Conservation (phyloP, 225 moss, liverwort and hornwort species). For the Pseudisothecium myosuroides region DNA sequence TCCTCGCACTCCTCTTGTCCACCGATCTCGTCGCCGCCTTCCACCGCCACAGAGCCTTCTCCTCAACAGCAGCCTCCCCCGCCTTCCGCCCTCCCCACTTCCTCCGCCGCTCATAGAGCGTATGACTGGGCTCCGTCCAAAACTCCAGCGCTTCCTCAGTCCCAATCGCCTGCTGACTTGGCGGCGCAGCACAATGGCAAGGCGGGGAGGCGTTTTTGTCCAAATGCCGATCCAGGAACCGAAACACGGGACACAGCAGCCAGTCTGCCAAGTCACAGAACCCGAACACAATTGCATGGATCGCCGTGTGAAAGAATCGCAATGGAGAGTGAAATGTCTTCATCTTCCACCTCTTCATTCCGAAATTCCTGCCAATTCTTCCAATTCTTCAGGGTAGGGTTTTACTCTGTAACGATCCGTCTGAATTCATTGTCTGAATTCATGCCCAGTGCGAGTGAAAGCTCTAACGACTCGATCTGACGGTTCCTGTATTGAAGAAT, state of each 20-base stretch:
- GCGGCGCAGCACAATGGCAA: conserved; percentile 18
- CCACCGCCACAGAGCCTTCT: neutral
- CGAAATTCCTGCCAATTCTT: neutral
- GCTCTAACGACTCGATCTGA: neutral
- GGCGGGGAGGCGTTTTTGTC: conserved; percentile 9
- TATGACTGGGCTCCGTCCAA: conserved; percentile 28
- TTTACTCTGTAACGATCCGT: neutral
- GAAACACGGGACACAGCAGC: conserved; percentile 67
- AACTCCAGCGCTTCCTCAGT: neutral
- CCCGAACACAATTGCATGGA: conserved; percentile 42
- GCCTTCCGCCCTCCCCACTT: neutral
- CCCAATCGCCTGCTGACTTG: neutral
- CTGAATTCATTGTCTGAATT: neutral
- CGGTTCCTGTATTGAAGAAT: neutral
- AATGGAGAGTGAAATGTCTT: neutral
- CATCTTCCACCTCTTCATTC: neutral
- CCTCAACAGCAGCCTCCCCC: neutral
- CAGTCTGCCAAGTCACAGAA: conserved; percentile 35
- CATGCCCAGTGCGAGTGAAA: neutral
- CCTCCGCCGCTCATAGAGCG: conserved; percentile 24
- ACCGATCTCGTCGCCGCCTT: neutral
- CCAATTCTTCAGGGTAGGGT: neutral
- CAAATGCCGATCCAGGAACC: conserved; percentile 44
- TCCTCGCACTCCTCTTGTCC: neutral
- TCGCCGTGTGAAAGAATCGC: neutral